These are phyloP conservation scores for Skeletonema tropicum DNA, from an alignment of 108 stramenopile species.

Conservation along the genomic window DNA sequence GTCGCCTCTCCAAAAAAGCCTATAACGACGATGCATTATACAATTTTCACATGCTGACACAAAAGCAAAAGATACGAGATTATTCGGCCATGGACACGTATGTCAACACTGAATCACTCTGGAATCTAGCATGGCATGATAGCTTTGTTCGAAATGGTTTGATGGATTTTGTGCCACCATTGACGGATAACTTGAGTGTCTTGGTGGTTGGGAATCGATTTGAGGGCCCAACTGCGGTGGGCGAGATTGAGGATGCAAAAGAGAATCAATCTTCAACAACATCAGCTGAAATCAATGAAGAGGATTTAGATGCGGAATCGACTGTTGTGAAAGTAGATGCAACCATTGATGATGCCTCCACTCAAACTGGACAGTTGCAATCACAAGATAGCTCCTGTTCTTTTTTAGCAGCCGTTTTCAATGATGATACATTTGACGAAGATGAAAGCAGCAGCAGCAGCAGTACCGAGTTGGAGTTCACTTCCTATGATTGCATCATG, in stretches of 20 bases:
- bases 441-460: not conserved
- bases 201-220: conserved; percentile 13
- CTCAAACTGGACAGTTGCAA: not conserved
- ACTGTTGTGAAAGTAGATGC: not conserved
- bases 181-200: conserved; percentile 10
- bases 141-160: conserved; percentile 19
- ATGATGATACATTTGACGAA: not conserved
- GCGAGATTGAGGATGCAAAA: not conserved
- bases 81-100: conserved; percentile 16
- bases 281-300: not conserved
- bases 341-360: not conserved
- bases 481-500: conserved; percentile 18
- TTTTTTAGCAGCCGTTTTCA: conserved; percentile 15
- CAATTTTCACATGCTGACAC: conserved; percentile 16
- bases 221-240: not conserved
- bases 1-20: conserved; percentile 9
- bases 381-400: conserved; percentile 20
- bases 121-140: conserved; percentile 24
- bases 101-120: conserved; percentile 11
- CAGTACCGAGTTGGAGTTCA: conserved; percentile 2
- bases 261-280: not conserved
- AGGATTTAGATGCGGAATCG: not conserved
- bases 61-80: conserved; percentile 17
- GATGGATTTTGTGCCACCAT: conserved; percentile 22
- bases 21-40: conserved; percentile 17